Evolutionary conservation across 371 early-diverging fungal species (phyloP).

Genomic region (Gilbertella persicaria): DNA sequence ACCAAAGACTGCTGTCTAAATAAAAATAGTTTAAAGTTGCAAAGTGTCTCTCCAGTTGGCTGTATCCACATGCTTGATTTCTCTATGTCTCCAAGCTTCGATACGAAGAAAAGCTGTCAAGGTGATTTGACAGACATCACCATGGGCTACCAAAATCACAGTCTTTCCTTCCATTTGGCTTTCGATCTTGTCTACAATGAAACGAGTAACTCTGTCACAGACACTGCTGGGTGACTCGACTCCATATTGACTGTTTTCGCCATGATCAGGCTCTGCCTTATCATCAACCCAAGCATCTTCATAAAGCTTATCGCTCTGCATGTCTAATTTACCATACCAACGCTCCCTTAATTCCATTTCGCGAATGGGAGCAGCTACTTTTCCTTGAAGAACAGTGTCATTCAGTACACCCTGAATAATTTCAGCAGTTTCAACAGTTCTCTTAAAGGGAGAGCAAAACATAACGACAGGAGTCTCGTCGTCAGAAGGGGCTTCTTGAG

Average conservation of each 20-base stretch:
- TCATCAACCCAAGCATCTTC: constrained; percentile 43
- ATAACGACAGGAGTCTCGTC: constrained; percentile 30
- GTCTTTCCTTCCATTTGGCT: constrained; percentile 38
- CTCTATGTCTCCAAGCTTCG: constrained; percentile 48
- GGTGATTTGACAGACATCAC: constrained; percentile 51
- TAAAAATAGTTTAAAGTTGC: background rate
- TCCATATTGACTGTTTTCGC: constrained; percentile 34
- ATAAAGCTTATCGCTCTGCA: constrained; percentile 43
- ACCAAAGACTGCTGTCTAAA: background rate
- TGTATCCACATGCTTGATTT: constrained; percentile 47
- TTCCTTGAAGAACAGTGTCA: constrained; percentile 22
- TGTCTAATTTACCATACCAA: constrained; percentile 45
- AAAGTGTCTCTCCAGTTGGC: constrained; percentile 46
- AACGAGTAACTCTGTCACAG: constrained; percentile 37
- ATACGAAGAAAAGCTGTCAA: constrained; percentile 35
- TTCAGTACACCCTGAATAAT: constrained; percentile 39
- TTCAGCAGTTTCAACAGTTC: constrained; percentile 47
- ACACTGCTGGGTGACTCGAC: constrained; percentile 45
- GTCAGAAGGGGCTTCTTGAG: constrained; percentile 12
- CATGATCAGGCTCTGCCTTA: constrained; percentile 38
- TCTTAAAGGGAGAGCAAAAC: constrained; percentile 49
- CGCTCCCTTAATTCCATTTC: constrained; percentile 42
- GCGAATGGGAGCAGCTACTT: constrained; percentile 23
- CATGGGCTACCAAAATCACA: constrained; percentile 49
- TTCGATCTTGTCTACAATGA: constrained; percentile 44